A percentile compares a stretch with the other conserved stretches of the same genome.
phyloP scores from a whole-genome alignment of 2,329 filamentous ascomycete species.

The Diaporthe batatas region DNA sequence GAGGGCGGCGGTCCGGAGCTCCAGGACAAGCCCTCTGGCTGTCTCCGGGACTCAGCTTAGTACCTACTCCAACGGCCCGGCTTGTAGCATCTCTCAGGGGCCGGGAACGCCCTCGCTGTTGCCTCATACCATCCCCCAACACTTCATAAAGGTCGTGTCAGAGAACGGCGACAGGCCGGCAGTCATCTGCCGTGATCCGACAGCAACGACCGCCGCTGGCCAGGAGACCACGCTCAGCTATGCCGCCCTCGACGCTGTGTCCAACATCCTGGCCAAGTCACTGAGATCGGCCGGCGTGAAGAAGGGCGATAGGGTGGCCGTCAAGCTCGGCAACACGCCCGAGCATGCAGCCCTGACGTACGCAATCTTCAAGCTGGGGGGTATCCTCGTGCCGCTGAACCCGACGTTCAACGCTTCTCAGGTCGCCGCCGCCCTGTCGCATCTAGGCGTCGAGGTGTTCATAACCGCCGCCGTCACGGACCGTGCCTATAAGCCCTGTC shows the following conservation, averaged over 20 bases:
- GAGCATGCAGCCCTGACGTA: constrained; percentile 91
- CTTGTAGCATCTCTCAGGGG: constrained; percentile 38
- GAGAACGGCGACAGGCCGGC: constrained; percentile 74
- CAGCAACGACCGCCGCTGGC: constrained; percentile 66
- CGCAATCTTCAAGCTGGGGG: constrained; percentile 94
- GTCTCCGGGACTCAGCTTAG: constrained; percentile 18
- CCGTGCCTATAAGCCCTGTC: constrained; percentile 73
- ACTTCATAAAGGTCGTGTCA: constrained; percentile 77
- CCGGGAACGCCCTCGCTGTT: constrained; percentile 71
- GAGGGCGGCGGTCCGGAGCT: background rate
- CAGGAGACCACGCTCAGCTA: constrained; percentile 81
- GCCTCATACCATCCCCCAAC: constrained; percentile 76
- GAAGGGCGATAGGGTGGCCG: constrained; percentile 87
- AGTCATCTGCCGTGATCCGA: constrained; percentile 61
- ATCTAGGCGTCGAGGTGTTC: constrained; percentile 79
- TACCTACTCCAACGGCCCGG: constrained; percentile 20
- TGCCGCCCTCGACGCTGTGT: constrained; percentile 78
- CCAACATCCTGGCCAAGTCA: constrained; percentile 80
- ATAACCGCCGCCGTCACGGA: constrained; percentile 92
- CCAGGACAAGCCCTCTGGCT: background rate
- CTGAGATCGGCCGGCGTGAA: constrained; percentile 77
- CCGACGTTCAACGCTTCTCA: constrained; percentile 87
- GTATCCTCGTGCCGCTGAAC: constrained; percentile 92
- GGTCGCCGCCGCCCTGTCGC: constrained; percentile 81
- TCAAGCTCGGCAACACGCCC: constrained; percentile 86